Conservation (phyloP, 2,329 filamentous ascomycete genomes). For the Whalleya microplaca region DNA sequence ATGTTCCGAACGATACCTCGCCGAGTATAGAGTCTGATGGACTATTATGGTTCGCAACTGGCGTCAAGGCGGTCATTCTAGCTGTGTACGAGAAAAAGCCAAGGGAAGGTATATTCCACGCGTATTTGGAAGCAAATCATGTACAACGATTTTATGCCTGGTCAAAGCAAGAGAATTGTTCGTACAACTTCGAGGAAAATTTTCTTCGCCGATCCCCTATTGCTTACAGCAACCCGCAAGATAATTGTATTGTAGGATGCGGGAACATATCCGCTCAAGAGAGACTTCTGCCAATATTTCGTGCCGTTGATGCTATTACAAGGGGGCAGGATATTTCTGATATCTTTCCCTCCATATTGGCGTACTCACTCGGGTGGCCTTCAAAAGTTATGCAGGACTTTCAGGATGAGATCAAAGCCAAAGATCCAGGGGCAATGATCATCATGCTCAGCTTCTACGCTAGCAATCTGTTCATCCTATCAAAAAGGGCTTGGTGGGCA, state of each 20-base stretch:
- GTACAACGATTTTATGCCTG: constrained; percentile 3
- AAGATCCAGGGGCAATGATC: not conserved
- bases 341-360: constrained; percentile 1
- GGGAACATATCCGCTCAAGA: constrained; percentile 1
- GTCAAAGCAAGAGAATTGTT: not conserved
- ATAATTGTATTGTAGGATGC: not conserved
- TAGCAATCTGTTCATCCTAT: not conserved
- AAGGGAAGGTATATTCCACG: not conserved
- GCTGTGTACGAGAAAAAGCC: not conserved
- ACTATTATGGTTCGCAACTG: constrained; percentile 4
- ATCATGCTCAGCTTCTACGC: constrained; percentile 12
- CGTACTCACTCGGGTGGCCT: constrained; percentile 14
- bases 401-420: constrained; percentile 4
- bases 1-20: constrained; percentile 1
- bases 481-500: constrained; percentile 6
- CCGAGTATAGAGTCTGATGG: constrained; percentile 5
- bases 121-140: not conserved
- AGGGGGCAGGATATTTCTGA: constrained; percentile 3
- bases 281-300: constrained; percentile 8
- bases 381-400: constrained; percentile 5
- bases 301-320: not conserved
- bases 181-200: constrained; percentile 8
- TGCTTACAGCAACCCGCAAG: not conserved
- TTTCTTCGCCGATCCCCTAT: not conserved
- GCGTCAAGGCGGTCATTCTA: constrained; percentile 7